Conservation (phyloP, 192 early-diverging fungal genomes). For the Coemansia aciculifera region DNA sequence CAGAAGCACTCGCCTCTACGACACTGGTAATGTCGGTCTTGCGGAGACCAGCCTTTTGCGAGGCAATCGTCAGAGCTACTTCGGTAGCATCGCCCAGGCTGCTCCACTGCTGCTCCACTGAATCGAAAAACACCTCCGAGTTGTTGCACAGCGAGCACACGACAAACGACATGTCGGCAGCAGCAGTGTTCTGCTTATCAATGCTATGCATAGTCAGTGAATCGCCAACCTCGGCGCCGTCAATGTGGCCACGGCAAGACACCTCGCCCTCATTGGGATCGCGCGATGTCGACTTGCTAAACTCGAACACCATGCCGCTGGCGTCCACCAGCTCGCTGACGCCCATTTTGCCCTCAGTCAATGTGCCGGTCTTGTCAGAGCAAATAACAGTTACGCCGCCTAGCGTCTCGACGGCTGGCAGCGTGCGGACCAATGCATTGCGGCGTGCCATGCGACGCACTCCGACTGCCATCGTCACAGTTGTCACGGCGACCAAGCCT, state of each 20-base stretch:
- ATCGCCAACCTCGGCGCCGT: slow-evolving; percentile 45
- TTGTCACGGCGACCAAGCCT: slow-evolving; percentile 96
- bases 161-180: slow-evolving; percentile 76
- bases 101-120: slow-evolving; percentile 64
- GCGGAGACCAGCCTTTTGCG: slow-evolving; percentile 78
- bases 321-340: slow-evolving; percentile 66
- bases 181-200: slow-evolving; percentile 59
- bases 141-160: slow-evolving; percentile 86
- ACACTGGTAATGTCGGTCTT: slow-evolving; percentile 40
- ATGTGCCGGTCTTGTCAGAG: slow-evolving; percentile 95
- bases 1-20: not conserved
- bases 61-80: slow-evolving; percentile 84
- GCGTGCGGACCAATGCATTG: slow-evolving; percentile 88
- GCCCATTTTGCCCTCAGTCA: slow-evolving; percentile 99
- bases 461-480: slow-evolving; percentile 95
- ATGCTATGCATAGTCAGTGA: slow-evolving; percentile 41
- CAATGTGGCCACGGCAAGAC: slow-evolving; percentile 63
- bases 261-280: slow-evolving; percentile 62
- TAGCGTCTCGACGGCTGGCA: slow-evolving; percentile 92
- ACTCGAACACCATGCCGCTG: slow-evolving; percentile 38
- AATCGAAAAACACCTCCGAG: slow-evolving; percentile 65
- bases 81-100: slow-evolving; percentile 94
- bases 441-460: slow-evolving; percentile 90
- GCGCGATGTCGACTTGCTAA: slow-evolving; percentile 68
- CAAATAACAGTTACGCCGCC: slow-evolving; percentile 96